Evolutionary conservation across 2,329 filamentous ascomycete species (phyloP).

Genomic region (Alternaria angustiovoidea): DNA sequence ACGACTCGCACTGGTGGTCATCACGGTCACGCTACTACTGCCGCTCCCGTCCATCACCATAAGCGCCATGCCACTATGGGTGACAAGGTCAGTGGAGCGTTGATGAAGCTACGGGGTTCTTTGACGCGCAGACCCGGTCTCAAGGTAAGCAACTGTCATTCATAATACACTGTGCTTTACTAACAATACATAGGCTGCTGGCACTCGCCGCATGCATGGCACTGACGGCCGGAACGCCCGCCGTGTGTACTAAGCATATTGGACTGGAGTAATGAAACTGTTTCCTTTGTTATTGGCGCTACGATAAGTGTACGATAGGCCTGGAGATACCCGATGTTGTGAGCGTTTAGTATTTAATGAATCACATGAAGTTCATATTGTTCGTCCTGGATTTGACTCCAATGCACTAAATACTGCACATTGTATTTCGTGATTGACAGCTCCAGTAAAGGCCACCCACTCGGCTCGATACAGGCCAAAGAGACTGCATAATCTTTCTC

Average conservation of each 20-base stretch:
- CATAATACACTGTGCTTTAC: not conserved
- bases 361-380: not conserved
- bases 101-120: conserved; percentile 76
- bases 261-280: not conserved
- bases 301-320: conserved; percentile 23
- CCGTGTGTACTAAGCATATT: conserved; percentile 33
- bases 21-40: conserved; percentile 27
- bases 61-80: conserved; percentile 72
- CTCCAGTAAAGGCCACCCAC: not conserved
- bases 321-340: conserved; percentile 25
- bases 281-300: conserved; percentile 11
- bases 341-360: conserved; percentile 18
- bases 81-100: conserved; percentile 79
- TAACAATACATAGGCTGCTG: conserved; percentile 66
- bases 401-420: not conserved
- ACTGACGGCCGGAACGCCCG: conserved; percentile 71
- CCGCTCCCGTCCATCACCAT: conserved; percentile 63
- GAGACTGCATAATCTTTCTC: not conserved
- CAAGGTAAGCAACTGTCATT: conserved; percentile 62
- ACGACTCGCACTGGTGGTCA: conserved; percentile 56
- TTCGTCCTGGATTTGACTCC: not conserved
- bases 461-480: not conserved
- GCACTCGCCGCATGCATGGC: conserved; percentile 75
- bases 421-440: not conserved
- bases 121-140: conserved; percentile 73